Percentiles rank a stretch among this genome's conserved stretches.
Evolutionary conservation across 2,329 filamentous ascomycete species (phyloP).

Genomic region (Mariannaea sp.): DNA sequence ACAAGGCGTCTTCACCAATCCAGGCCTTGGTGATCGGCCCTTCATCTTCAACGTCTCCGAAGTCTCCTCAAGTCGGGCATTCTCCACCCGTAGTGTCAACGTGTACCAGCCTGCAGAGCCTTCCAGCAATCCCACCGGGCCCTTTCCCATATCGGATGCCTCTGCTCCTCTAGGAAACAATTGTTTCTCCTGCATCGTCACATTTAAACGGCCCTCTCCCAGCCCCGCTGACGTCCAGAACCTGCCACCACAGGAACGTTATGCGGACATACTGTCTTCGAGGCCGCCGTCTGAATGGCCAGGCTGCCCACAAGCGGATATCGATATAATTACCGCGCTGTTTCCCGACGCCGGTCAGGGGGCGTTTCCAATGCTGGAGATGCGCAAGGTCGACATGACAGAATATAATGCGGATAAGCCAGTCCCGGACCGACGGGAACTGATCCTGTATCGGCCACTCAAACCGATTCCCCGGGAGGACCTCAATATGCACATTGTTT

Average conservation of each 20-base stretch:
- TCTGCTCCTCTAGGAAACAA: constrained; percentile 46
- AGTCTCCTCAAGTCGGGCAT: constrained; percentile 52
- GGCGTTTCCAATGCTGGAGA: constrained; percentile 55
- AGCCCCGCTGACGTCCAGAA: constrained; percentile 48
- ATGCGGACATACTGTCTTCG: constrained; percentile 46
- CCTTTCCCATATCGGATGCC: constrained; percentile 48
- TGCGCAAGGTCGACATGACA: constrained; percentile 60
- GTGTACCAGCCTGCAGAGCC: constrained; percentile 52
- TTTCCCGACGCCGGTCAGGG: constrained; percentile 48
- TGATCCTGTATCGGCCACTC: constrained; percentile 55
- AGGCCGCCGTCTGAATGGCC: constrained; percentile 50
- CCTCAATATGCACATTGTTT: constrained; percentile 52
- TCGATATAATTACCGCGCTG: constrained; percentile 45
- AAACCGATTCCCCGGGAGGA: constrained; percentile 48
- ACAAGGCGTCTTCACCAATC: constrained; percentile 59
- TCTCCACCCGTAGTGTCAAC: constrained; percentile 55
- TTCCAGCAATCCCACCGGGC: constrained; percentile 43
- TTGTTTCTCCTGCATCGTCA: constrained; percentile 57
- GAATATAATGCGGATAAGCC: constrained; percentile 49
- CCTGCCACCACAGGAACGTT: constrained; percentile 49
- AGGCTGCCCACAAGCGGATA: constrained; percentile 51
- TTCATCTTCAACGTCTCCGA: constrained; percentile 57
- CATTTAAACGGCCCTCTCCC: constrained; percentile 53
- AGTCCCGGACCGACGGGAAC: constrained; percentile 52
- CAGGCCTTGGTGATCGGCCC: constrained; percentile 53